Evolutionary conservation across 768 basidiomycete species (phyloP).

Genomic region (Gloeopeniophorella convolvens): DNA sequence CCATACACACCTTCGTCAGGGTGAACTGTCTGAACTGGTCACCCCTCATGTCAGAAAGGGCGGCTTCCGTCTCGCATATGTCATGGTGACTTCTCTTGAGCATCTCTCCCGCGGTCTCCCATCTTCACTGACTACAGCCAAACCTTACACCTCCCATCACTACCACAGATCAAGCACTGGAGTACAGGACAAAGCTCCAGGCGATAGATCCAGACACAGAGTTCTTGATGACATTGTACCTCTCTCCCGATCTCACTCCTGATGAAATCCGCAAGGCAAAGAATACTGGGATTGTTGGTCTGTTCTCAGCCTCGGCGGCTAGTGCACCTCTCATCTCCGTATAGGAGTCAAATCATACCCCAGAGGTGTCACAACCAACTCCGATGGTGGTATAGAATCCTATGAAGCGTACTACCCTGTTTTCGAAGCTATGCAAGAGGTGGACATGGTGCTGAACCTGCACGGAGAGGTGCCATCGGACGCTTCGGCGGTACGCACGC

Average conservation of each 20-base stretch:
- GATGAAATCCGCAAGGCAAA: slow-evolving; percentile 88
- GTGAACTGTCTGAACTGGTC: slow-evolving; percentile 72
- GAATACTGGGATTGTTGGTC: slow-evolving; percentile 68
- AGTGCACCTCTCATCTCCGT: background rate
- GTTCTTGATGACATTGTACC: slow-evolving; percentile 94
- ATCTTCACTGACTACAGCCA: slow-evolving; percentile 48
- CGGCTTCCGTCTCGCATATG: slow-evolving; percentile 88
- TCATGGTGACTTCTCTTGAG: slow-evolving; percentile 61
- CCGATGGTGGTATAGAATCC: slow-evolving; percentile 92
- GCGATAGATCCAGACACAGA: slow-evolving; percentile 69
- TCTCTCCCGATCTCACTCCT: slow-evolving; percentile 86
- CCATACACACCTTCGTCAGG: slow-evolving; percentile 95
- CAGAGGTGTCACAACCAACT: slow-evolving; percentile 95
- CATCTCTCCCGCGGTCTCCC: background rate
- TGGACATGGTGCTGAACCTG: slow-evolving; percentile 90
- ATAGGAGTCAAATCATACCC: slow-evolving; percentile 93
- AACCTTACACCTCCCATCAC: slow-evolving; percentile 89
- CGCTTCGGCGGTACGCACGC: slow-evolving; percentile 41
- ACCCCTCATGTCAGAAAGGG: slow-evolving; percentile 86
- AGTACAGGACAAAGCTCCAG: slow-evolving; percentile 72
- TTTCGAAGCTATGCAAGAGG: slow-evolving; percentile 90
- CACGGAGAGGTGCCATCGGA: slow-evolving; percentile 98
- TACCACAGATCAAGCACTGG: slow-evolving; percentile 69
- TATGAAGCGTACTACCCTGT: slow-evolving; percentile 91
- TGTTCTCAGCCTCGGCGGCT: slow-evolving; percentile 2